Evolutionary conservation across 345 rosid genomes (phyloP).

Genomic region (Tarenaya hassleriana): DNA sequence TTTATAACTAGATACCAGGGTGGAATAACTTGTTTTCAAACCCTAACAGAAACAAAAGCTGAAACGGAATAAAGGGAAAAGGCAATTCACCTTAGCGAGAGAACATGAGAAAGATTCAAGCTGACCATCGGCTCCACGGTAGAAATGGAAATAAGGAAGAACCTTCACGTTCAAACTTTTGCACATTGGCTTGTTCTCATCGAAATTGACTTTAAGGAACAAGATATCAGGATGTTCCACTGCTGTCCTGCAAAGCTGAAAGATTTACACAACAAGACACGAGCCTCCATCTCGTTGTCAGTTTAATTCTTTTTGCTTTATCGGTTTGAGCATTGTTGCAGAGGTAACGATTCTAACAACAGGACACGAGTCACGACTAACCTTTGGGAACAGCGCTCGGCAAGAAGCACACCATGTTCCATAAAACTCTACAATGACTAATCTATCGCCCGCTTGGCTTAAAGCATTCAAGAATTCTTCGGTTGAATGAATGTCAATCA

Average conservation of each 20-base stretch:
- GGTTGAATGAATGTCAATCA: constrained; percentile 85
- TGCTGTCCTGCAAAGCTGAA: constrained; percentile 79
- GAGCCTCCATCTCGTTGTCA: not conserved
- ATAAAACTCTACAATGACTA: constrained; percentile 91
- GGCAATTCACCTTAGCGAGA: constrained; percentile 60
- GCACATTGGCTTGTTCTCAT: constrained; percentile 89
- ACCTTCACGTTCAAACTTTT: constrained; percentile 81
- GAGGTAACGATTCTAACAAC: not conserved
- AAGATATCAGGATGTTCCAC: constrained; percentile 63
- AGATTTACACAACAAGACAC: constrained; percentile 5
- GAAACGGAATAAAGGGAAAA: not conserved
- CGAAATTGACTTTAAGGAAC: constrained; percentile 84
- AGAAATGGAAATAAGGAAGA: constrained; percentile 88
- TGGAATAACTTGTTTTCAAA: too few species aligned
- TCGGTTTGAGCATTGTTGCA: not conserved
- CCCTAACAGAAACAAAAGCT: not conserved
- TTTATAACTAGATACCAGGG: too few species aligned
- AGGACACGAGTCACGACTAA: constrained; percentile 23
- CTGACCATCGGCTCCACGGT: constrained; percentile 81
- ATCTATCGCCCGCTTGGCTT: constrained; percentile 67
- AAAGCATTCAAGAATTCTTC: constrained; percentile 70
- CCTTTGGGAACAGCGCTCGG: constrained; percentile 83
- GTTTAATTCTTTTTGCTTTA: too few species aligned
- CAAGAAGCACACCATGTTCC: constrained; percentile 99
- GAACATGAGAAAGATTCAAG: constrained; percentile 88